Base-by-base conservation (phyloP, 2,329 filamentous ascomycete genomes). In the Fusarium siculi region DNA sequence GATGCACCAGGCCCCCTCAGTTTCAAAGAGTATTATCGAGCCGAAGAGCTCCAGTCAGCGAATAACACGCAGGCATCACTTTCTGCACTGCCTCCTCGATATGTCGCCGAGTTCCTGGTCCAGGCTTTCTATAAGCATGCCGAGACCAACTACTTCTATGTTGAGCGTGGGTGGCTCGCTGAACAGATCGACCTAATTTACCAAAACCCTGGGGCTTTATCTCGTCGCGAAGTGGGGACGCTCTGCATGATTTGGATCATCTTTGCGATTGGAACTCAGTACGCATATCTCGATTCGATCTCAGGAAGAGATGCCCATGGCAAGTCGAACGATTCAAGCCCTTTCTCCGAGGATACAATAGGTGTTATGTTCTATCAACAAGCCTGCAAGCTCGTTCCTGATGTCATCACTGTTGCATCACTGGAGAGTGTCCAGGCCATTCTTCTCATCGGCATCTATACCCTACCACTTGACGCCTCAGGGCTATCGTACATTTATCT, bases 391-490 rank as follows among this genome's bases (percentile, higher is more conserved):
- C 80, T 90, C 6, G 80, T 90, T 4, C 86, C 88, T 4, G 88
- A 90, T 63, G 85, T 89, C 42, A 89, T 90, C 60, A 86, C 87
- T 3, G 84, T 86, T 11, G 85, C 87, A 2, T 89, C 87, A 4
- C 81, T 89, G 16, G 85, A 89, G 72, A 89, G 88, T 69, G 87
- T 90, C 0, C 88, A 90, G 74, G 88, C 87, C 2, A 89, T 87
- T 62, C 77, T 90, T 12, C 80, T 90, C 28, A 85, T 90, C 19
- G 88, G 87, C 5, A 84, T 88, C 15, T 90, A 89, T 69, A 81
- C 87, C 4, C 79, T 90, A 10, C 87, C 88, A 0, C 81, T 89
- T 1, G 88, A 90, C 74, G 85, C 88, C 1, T 87, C 87, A 3
- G 88, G 88, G 0, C 77, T 90, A 25, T 86, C 86, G 5, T 90